phyloP scores from a whole-genome alignment of 208 protist genomes.

The Crithidia expoeki region DNA sequence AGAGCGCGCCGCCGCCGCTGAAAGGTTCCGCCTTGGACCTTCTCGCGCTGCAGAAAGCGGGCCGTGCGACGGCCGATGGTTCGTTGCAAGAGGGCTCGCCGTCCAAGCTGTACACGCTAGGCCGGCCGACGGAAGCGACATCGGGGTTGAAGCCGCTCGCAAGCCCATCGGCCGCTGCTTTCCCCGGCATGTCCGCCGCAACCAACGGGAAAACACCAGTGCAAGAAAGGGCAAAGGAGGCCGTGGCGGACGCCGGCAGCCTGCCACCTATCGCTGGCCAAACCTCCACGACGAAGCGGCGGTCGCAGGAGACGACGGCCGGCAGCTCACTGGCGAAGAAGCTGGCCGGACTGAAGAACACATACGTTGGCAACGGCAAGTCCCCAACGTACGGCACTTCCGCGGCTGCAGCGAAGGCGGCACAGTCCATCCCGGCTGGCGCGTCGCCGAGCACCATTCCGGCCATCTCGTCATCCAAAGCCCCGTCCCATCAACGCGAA shows the following conservation, averaged over 20 bases:
- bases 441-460: not conserved
- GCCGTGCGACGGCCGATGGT: slow-evolving; percentile 12
- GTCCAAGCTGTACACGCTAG: slow-evolving; percentile 39
- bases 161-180: not conserved
- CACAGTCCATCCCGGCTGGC: slow-evolving; percentile 1
- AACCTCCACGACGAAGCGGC: slow-evolving; percentile 12
- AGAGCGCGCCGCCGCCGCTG: slow-evolving; percentile 59
- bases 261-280: slow-evolving; percentile 9
- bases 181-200: not conserved
- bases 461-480: not conserved
- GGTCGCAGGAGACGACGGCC: slow-evolving; percentile 17
- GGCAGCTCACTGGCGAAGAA: slow-evolving; percentile 25
- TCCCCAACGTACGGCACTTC: slow-evolving; percentile 3
- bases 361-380: slow-evolving; percentile 26
- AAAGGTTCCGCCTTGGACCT: not conserved
- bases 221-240: not conserved
- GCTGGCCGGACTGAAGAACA: slow-evolving; percentile 29
- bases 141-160: slow-evolving; percentile 6
- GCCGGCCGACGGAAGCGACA: not conserved
- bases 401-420: slow-evolving; percentile 10
- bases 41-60: slow-evolving; percentile 8
- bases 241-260: not conserved
- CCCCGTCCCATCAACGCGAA: slow-evolving; percentile 7
- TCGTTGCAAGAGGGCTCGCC: slow-evolving; percentile 28
- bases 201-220: not conserved